Base-by-base conservation (phyloP, 805 yeast species). In the Cyberlindnera meyerae region DNA sequence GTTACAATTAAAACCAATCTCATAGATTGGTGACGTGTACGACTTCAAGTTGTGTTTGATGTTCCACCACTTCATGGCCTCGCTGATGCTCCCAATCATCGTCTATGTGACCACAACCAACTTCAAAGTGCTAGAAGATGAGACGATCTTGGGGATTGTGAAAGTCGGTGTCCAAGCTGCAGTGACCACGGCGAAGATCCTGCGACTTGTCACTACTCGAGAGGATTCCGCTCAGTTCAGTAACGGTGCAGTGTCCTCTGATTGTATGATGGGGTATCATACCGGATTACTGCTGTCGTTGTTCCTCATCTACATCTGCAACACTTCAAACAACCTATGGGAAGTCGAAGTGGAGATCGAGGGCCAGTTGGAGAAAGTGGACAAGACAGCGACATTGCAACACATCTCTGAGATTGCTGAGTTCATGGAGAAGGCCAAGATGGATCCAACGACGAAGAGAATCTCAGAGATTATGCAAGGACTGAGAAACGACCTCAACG, bases 221-320 rank as follows among this genome's bases (percentile, higher is more conserved):
- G 28, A 39, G 1, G 22, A 35, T n/a, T n/a, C n/a, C 4, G 26
- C 37, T 1, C 21, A 33, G 12, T 60, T 61, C 34, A 70, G 66
- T 5, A 55, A 65, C 34, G 74, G 74, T n/a, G 66, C 71, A 2
- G 31, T 67, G n/a, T 64, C 66, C 24, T 57, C 59, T 25, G 76
- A 70, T 42, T 62, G 68, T 26, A 66, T 67, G 47, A 60, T 61
- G 46, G 68, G 65, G 6, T 70, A 70, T 43, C 61, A 62, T 40
- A 65, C 72, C 2, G 60, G 62, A 1, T 58, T 70, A 61, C 62
- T 62, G 0, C 48, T 69, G 18, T 61, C 70, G 3, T 44, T 68
- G 31, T 60, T 69, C n/a, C 65, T 62, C 37, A 61, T 70, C 27
- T 52, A 54, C 29, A 34, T 58, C 21, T 47, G 52, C 15, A 54